Evolutionary conservation across 371 early-diverging fungal species (phyloP), one percentile per base, ranked within the genome.

Genomic region (Capillidium heterosporum): DNA sequence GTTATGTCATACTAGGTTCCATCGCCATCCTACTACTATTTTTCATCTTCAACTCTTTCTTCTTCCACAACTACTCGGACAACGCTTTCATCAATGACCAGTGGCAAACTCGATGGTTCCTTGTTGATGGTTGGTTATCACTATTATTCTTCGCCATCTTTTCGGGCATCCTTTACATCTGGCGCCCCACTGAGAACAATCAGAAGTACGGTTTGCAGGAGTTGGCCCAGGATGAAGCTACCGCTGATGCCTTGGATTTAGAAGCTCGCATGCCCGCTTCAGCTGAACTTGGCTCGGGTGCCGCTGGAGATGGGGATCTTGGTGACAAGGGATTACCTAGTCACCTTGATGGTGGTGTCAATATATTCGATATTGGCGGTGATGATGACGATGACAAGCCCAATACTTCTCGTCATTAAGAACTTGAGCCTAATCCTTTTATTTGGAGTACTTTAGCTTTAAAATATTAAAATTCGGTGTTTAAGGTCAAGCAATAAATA

Each of bases 181-280:
- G 97, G 97, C 67, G 92, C 55, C 97, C 97, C 1, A 95, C 95
- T 0, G 71, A 67, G 21, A 85, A 93, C 63, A 96, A 96, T 67
- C 78, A 84, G 56, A 76, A 94, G 32, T 88, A 83, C 62, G 83
- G 81, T 11, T 65, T 82, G 21, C 77, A 78, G 4, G 57, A 46
- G 28, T 21, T 52, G 15, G 54, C 47, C 17, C 48, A 54, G 51
- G 55, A 28, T 49, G 48, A 47, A 56, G 57, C 60, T 29, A 64
- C 65, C 48, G 67, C 67, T 40, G 71, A 70, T 26, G 68, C 68
- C 56, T 46, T 70, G 54, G 63, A 66, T 47, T 62, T 65, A 7
- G 66, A 78, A 32, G 77, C 76, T 48, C 76, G 75, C 63, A 78
- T 76, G 35, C 69, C 67, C 19, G 80, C 77, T 0, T 62, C 76